Base-by-base conservation (phyloP, 1,284 basidiomycete species). In the Pseudozyma sp. region DNA sequence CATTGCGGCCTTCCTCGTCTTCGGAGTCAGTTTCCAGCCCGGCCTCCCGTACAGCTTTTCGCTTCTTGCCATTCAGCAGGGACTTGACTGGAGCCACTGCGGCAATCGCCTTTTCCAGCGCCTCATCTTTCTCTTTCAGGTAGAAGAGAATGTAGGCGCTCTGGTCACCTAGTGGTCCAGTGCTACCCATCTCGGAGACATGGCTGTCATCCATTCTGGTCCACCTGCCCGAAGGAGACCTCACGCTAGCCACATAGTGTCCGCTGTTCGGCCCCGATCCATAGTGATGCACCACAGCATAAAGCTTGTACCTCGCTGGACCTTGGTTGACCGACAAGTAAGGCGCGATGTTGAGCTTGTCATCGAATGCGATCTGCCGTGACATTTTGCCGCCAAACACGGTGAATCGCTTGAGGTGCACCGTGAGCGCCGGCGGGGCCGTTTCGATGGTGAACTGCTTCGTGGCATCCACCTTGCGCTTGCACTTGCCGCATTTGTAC, bases 401-500 rank as follows among this genome's bases (percentile, higher is more conserved):
- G 10, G 92, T 92, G 85, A 99, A 99, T 17, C 97, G 90, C 86
- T 99, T 99, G 43, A 99, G 87, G 81, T 99, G 97, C n/a, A 99
- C 88, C 0, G 95, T 97, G 37, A 99, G 88, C n/a, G 95, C 91
- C 19, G 89, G 86, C 0, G 97, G 97, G 1, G 94, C 92, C 61
- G 93, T 89, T 58, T 96, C 90, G 56, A 99, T 87, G 14, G 92
- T 92, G 84, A 97, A 94, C 35, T 89, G 89, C 85, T 97, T 97
- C 77, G 92, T 90, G 5, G 94, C 94, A 61, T 90, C 88, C 49
- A 96, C 94, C 49, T 90, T 88, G 81, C 90, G 92, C 85, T 94
- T 94, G 87, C 95, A 97, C 82, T 93, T 94, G 85, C 99, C 96
- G 85, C 97, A 99, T 84, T 94, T 93, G 86, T 99, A 99, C 86